These are phyloP conservation scores for Ustilaginoidea virens DNA, from an alignment of 2,329 filamentous ascomycete genomes.

Conservation along the genomic window DNA sequence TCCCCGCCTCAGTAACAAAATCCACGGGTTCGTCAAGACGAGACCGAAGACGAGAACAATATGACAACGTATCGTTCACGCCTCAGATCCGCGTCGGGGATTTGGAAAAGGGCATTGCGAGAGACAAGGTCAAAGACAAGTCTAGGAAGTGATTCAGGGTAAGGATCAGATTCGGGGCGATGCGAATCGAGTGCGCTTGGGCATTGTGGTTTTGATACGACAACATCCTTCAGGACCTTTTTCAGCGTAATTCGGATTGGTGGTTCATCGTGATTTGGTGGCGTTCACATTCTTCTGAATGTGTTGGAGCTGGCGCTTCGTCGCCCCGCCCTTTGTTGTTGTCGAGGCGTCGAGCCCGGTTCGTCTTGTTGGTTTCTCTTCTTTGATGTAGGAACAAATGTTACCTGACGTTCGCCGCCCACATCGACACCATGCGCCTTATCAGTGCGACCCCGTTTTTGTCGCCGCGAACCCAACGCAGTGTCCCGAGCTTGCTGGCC, in stretches of 20 bases:
- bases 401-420: constrained; percentile 51
- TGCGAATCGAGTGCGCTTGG: not conserved
- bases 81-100: constrained; percentile 38
- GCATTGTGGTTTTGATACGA: not conserved
- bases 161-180: too few relatives aligned
- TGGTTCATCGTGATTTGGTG: not conserved
- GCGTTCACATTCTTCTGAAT: constrained; percentile 46
- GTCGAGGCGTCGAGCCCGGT: constrained; percentile 14
- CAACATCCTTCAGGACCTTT: too few relatives aligned
- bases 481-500: constrained; percentile 39
- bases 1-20: constrained; percentile 41
- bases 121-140: constrained; percentile 20
- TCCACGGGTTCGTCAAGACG: constrained; percentile 13
- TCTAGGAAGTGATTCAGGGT: constrained; percentile 12
- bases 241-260: constrained; percentile 6
- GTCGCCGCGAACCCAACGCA: constrained; percentile 38
- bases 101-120: constrained; percentile 39
- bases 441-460: constrained; percentile 30
- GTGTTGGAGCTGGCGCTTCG: constrained; percentile 65
- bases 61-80: constrained; percentile 43
- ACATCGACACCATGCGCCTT: constrained; percentile 32
- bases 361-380: constrained; percentile 30
- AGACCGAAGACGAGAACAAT: constrained; percentile 18
- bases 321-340: constrained; percentile 27
- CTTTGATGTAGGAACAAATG: constrained; percentile 50